Base-by-base conservation (phyloP, 202 grass and related monocot genomes). In the Elaeis oleifera region DNA sequence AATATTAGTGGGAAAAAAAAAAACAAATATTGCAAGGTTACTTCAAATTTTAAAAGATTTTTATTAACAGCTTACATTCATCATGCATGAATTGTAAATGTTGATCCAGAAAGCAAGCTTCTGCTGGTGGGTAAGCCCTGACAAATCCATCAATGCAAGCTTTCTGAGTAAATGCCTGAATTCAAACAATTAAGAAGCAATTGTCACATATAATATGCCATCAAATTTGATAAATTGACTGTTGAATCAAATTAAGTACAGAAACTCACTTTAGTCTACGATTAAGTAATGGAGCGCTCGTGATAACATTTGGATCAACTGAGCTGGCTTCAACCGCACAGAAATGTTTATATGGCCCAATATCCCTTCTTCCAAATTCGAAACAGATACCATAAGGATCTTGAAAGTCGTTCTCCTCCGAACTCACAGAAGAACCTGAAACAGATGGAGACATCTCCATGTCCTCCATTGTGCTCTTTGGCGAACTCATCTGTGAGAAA, bases 101-200 rank as follows among this genome's bases (percentile, higher is more conserved):
- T 99, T 97, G 80, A 97, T 92, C 94, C 94, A 97, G 78, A 97
- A 97, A 49, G 94, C 94, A 70, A 97, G 77, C 72, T 86, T 99
- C 69, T 99, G 85, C 76, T 84, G 85, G 62, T 94, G 94, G 15
- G 84, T 78, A 71, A 99, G 82, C 55, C 67, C 72, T 69, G 54
- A 65, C 51, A 84, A 70, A 69, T 87, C 80, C 74, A 86, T 82
- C 70, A 74, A 56, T 20, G 82, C 23, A 4, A 94, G 75, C 70
- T 79, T 86, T 71, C 69, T 70, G 5, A 94, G 65, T 65, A 99
- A 75, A 23, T 68, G 71, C 75, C 94, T 94, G 77, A 74, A 85
- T 32, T 55, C 19, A 16, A 63, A 56, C 13, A 28, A 31, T 31
- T 3, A 53, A 11, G 26, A 72, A 54, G 27, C 17, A 62, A 72